These are phyloP conservation scores for Hortaea werneckii DNA, from an alignment of 2,329 filamentous ascomycete genomes.

Conservation along the genomic window DNA sequence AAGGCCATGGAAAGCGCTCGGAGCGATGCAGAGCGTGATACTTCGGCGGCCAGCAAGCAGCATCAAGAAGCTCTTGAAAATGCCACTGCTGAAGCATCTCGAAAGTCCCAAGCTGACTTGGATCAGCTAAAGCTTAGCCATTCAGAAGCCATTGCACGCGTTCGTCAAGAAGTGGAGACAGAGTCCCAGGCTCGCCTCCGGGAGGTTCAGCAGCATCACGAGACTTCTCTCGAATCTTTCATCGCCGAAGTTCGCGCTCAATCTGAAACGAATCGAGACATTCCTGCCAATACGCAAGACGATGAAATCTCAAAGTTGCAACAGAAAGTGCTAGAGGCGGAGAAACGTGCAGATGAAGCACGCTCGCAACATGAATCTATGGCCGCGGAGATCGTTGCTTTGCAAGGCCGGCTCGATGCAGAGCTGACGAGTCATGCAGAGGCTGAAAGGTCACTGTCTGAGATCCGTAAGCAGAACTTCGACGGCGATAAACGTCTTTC, in stretches of 20 bases:
- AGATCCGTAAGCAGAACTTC: conserved; percentile 9
- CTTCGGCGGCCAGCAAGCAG: conserved; percentile 6
- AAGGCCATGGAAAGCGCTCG: conserved; percentile 8
- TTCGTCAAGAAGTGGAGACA: conserved; percentile 12
- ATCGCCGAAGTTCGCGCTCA: neutral
- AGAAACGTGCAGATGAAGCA: conserved; percentile 3
- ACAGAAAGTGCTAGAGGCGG: conserved; percentile 4
- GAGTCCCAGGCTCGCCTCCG: conserved; percentile 9
- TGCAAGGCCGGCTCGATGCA: conserved; percentile 17
- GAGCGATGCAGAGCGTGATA: conserved; percentile 9
- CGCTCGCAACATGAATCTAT: conserved; percentile 7
- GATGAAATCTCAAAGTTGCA: conserved; percentile 3
- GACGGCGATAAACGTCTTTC: conserved; percentile 11
- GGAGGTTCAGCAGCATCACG: conserved; percentile 14
- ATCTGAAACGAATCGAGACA: neutral
- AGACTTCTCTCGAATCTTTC: conserved; percentile 9
- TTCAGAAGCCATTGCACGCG: conserved; percentile 14
- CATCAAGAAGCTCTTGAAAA: conserved; percentile 13
- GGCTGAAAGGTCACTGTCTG: conserved; percentile 6
- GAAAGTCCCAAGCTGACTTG: conserved; percentile 12
- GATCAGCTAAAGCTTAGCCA: conserved; percentile 16
- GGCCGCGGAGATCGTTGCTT: conserved; percentile 10
- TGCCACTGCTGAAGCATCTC: conserved; percentile 11
- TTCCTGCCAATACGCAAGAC: neutral
- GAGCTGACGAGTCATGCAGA: conserved; percentile 17